These are phyloP conservation scores for Oryza punctata DNA, from an alignment of 176 grass and related monocot genomes.

Conservation along the genomic window DNA sequence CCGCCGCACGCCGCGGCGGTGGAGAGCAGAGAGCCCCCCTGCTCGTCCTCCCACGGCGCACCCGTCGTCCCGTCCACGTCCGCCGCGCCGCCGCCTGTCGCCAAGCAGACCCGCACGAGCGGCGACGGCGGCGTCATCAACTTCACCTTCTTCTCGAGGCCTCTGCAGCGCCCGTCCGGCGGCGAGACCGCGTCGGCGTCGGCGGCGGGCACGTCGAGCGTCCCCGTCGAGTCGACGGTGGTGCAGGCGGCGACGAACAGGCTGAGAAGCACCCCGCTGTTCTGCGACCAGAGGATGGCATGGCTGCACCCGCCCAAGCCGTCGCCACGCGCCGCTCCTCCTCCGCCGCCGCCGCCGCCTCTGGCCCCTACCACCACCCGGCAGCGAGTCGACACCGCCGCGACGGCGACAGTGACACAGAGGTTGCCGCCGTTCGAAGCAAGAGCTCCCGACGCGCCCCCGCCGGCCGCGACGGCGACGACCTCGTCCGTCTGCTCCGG, in stretches of 20 bases:
- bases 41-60: neutral
- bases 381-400: neutral
- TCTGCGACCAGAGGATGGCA: slow-evolving; percentile 60
- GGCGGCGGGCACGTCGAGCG: neutral
- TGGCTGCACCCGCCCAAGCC: slow-evolving; percentile 50
- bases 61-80: neutral
- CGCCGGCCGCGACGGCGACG: neutral
- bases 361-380: neutral
- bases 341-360: neutral
- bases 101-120: slow-evolving; percentile 1
- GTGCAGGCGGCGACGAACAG: slow-evolving; percentile 41
- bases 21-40: too few relatives aligned
- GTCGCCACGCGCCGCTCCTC: neutral
- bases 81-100: neutral
- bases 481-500: slow-evolving; percentile 52
- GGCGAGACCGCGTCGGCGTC: neutral
- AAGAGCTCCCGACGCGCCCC: neutral
- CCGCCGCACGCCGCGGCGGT: neutral
- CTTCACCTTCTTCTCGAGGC: slow-evolving; percentile 57
- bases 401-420: neutral
- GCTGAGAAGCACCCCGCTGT: slow-evolving; percentile 44
- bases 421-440: neutral
- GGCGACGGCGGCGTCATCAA: slow-evolving; percentile 38
- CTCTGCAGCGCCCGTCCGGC: slow-evolving; percentile 28
- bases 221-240: slow-evolving; percentile 39